phyloP scores from a whole-genome alignment of 257 asterid genomes.

The Jasminum sambac region DNA sequence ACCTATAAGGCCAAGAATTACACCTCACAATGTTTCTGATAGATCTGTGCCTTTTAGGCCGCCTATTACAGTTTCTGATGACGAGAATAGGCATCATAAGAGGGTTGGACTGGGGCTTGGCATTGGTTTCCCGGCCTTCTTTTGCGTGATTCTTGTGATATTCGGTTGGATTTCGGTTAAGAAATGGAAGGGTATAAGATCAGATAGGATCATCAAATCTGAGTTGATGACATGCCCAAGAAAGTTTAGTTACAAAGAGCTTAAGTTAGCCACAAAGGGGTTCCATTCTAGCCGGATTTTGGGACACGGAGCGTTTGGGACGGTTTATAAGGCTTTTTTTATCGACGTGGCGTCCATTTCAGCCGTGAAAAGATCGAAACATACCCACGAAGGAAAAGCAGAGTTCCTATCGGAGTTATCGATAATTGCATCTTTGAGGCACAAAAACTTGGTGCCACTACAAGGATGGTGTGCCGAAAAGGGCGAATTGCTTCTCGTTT shows the following conservation, averaged over 20 bases:
- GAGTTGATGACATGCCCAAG: slow-evolving; percentile 75
- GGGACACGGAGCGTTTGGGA: slow-evolving; percentile 89
- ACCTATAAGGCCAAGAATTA: slow-evolving; percentile 40
- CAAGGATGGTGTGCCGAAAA: slow-evolving; percentile 90
- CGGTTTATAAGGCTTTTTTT: slow-evolving; percentile 80
- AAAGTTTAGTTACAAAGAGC: slow-evolving; percentile 67
- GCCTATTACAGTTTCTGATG: slow-evolving; percentile 47
- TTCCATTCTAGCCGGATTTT: slow-evolving; percentile 70
- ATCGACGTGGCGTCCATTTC: slow-evolving; percentile 38
- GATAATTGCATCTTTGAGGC: slow-evolving; percentile 83
- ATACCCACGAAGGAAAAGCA: slow-evolving; percentile 71
- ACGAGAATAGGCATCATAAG: slow-evolving; percentile 45
- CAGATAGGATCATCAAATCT: slow-evolving; percentile 47
- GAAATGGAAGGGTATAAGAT: slow-evolving; percentile 57
- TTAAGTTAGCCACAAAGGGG: slow-evolving; percentile 77
- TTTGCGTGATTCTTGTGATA: slow-evolving; percentile 47
- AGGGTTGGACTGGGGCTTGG: slow-evolving; percentile 70
- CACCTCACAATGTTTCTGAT: slow-evolving; percentile 75
- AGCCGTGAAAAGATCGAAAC: slow-evolving; percentile 90
- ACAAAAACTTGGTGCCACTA: slow-evolving; percentile 80
- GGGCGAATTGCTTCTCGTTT: slow-evolving; percentile 83
- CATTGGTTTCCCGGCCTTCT: slow-evolving; percentile 66
- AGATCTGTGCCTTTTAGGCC: slow-evolving; percentile 44
- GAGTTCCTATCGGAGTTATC: slow-evolving; percentile 83
- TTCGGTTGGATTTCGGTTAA: slow-evolving; percentile 56